A percentile compares a stretch with the other conserved stretches of the same genome.
Conservation (phyloP, 768 basidiomycete genomes). For the Russula emetica region DNA sequence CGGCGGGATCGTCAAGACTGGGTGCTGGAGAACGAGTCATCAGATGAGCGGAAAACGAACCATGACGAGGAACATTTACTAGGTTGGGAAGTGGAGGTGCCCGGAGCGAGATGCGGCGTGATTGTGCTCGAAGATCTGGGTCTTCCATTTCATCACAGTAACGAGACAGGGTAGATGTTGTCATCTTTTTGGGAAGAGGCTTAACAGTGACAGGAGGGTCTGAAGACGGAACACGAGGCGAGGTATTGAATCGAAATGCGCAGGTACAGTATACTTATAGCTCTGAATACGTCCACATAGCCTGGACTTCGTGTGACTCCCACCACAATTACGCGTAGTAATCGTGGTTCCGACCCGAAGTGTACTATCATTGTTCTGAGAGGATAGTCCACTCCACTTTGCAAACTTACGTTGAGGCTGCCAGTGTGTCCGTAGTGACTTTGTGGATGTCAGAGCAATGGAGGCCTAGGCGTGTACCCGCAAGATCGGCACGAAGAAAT, state of each 20-base stretch:
- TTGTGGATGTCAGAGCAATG: background rate
- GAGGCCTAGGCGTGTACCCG: background rate
- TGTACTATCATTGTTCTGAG: background rate
- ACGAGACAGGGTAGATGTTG: background rate
- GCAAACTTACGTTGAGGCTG: background rate
- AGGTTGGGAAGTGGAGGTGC: conserved; percentile 19
- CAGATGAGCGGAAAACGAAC: background rate
- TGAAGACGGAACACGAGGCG: background rate
- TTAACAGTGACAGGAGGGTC: background rate
- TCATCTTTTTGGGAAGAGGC: background rate
- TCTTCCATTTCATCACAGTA: background rate
- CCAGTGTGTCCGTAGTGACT: background rate
- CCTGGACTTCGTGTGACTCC: background rate
- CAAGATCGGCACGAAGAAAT: background rate
- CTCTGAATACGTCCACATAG: background rate
- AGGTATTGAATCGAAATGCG: background rate
- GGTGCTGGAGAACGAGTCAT: background rate
- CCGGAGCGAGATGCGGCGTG: conserved; percentile 17
- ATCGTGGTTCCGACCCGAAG: background rate
- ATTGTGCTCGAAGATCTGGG: background rate
- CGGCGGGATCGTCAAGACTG: conserved; percentile 11
- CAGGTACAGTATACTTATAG: conserved; percentile 10
- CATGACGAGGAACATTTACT: background rate
- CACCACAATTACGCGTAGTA: background rate
- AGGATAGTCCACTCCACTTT: background rate